phyloP scores from a whole-genome alignment of 2,329 filamentous ascomycete species.

The Aspergillus fumigatus region DNA sequence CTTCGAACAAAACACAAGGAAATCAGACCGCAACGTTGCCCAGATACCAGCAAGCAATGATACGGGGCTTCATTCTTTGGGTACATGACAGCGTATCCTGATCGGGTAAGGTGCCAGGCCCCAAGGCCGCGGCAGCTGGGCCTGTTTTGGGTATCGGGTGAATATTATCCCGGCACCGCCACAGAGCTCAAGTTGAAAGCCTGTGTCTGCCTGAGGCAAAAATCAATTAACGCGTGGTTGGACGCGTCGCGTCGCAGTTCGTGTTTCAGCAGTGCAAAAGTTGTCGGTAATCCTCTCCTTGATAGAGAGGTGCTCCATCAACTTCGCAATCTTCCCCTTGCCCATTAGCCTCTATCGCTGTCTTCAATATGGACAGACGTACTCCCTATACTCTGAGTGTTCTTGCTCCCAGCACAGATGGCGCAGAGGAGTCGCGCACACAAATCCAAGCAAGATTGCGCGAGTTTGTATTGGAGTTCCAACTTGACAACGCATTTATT shows the following conservation, averaged over 20 bases:
- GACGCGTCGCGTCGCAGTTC: conserved; percentile 34
- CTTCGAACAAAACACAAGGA: background rate
- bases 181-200: background rate
- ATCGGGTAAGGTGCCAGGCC: conserved; percentile 24
- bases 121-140: conserved; percentile 7
- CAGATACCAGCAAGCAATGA: conserved; percentile 12
- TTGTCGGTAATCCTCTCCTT: conserved; percentile 19
- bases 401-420: conserved; percentile 63
- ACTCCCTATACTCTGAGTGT: conserved; percentile 83
- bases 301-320: conserved; percentile 6
- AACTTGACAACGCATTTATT: conserved; percentile 89
- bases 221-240: conserved; percentile 39
- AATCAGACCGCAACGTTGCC: conserved; percentile 11
- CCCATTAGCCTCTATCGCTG: conserved; percentile 13
- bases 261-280: conserved; percentile 24
- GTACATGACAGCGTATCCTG: conserved; percentile 21
- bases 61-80: conserved; percentile 19
- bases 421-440: conserved; percentile 63
- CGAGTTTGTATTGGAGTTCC: conserved; percentile 88
- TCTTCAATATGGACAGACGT: conserved; percentile 70
- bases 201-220: conserved; percentile 11
- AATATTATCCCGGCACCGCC: conserved; percentile 6
- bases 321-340: conserved; percentile 11
- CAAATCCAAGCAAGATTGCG: conserved; percentile 76
- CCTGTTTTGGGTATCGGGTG: conserved; percentile 2